Percentiles rank a stretch among this genome's conserved stretches.
Evolutionary conservation across 179 eudicot genomes (phyloP).

Genomic region (Spergularia azorica): DNA sequence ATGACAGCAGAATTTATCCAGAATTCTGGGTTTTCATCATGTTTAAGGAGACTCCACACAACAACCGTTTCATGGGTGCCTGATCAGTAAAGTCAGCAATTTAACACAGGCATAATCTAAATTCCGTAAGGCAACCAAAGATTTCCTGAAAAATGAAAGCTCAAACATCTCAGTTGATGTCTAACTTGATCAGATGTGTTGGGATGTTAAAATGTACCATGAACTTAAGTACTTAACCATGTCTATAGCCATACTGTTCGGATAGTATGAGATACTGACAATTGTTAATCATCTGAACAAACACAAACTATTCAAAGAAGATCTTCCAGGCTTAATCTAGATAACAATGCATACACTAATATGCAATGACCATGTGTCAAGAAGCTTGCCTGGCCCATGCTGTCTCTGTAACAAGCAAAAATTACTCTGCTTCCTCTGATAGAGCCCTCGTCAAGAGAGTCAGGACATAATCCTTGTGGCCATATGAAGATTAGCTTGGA

Average conservation of each 20-base stretch:
- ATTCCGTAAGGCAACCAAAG: no score
- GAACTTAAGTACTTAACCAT: background rate
- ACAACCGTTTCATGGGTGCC: background rate
- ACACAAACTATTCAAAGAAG: background rate
- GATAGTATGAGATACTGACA: background rate
- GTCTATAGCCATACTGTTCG: background rate
- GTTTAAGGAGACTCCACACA: no score
- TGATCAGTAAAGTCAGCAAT: background rate
- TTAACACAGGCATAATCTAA: no score
- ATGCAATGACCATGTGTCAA: background rate
- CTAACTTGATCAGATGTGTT: background rate
- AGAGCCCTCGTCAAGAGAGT: slow-evolving; percentile 9
- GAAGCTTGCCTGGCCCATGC: slow-evolving; percentile 31
- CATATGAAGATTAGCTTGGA: slow-evolving; percentile 28
- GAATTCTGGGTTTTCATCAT: no score
- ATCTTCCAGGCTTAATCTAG: background rate
- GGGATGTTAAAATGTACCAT: background rate
- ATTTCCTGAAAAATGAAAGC: no score
- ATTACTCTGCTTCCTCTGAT: slow-evolving; percentile 22
- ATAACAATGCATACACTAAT: background rate
- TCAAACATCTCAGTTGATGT: no score
- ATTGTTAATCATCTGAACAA: background rate
- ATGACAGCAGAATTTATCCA: no score
- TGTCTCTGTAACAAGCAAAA: slow-evolving; percentile 33
- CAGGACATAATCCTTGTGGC: slow-evolving; percentile 25